phyloP scores from a whole-genome alignment of 441 rosid species.

The Theobroma grandiflorum region DNA sequence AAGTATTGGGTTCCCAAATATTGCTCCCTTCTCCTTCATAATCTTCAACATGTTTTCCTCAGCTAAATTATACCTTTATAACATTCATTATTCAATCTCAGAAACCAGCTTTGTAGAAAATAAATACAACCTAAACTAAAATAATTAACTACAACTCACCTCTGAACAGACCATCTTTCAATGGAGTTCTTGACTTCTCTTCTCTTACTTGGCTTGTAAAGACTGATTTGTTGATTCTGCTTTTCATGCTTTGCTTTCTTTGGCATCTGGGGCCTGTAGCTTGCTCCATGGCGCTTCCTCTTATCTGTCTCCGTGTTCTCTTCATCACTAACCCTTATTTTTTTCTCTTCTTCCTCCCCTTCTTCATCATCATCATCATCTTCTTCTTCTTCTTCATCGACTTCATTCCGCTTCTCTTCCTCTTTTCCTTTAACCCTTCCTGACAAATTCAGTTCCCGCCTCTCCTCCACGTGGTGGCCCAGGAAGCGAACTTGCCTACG shows the following conservation, averaged over 20 bases:
- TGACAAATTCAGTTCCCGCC: conserved; percentile 14
- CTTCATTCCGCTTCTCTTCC: conserved; percentile 30
- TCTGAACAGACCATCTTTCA: conserved; percentile 82
- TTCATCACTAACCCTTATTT: conserved; percentile 23
- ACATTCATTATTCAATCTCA: conserved; percentile 10
- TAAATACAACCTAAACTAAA: not conserved
- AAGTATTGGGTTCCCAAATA: conserved; percentile 69
- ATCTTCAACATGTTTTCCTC: conserved; percentile 87
- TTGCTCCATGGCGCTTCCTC: conserved; percentile 41
- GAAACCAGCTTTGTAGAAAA: not conserved
- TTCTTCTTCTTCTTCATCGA: conserved; percentile 29
- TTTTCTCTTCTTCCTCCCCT: conserved; percentile 38
- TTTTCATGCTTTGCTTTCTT: conserved; percentile 43
- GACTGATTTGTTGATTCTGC: conserved; percentile 45
- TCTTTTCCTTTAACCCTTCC: conserved; percentile 30
- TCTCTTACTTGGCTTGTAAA: conserved; percentile 45
- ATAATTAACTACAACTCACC: conserved; percentile 44
- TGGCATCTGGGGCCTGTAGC: conserved; percentile 28
- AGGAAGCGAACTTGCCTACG: conserved; percentile 69
- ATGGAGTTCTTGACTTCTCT: conserved; percentile 51
- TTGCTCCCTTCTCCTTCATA: conserved; percentile 84
- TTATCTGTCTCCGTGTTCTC: conserved; percentile 21
- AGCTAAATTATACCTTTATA: conserved; percentile 79
- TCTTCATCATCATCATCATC: conserved; percentile 19
- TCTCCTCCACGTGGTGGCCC: conserved; percentile 44